A percentile compares a stretch with the other conserved stretches of the same genome.
Evolutionary conservation across 2,329 filamentous ascomycete genomes (phyloP).

Genomic region (Neofusicoccum parvum): DNA sequence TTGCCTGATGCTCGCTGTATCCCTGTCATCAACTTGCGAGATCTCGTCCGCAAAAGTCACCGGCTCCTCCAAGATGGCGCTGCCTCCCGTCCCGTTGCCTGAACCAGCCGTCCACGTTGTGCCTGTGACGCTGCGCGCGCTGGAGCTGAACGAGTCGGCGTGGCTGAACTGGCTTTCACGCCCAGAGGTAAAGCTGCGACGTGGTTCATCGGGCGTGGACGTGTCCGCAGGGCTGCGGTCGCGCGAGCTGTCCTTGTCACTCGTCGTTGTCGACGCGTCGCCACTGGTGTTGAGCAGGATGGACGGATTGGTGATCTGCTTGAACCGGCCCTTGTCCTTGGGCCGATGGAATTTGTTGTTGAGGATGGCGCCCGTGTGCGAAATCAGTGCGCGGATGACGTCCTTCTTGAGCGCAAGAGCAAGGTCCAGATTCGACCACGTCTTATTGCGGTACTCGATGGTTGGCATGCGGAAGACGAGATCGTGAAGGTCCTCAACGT

Average conservation of each 20-base stretch:
- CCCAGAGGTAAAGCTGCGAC: slow-evolving; percentile 20
- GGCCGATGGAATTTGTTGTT: slow-evolving; percentile 96
- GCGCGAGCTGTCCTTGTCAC: slow-evolving; percentile 28
- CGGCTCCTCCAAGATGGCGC: background rate
- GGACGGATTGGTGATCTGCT: slow-evolving; percentile 80
- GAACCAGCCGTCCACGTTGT: background rate
- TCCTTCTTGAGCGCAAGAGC: slow-evolving; percentile 92
- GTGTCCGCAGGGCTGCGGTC: slow-evolving; percentile 33
- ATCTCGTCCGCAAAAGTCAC: slow-evolving; percentile 37
- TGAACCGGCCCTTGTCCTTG: slow-evolving; percentile 75
- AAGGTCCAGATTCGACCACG: slow-evolving; percentile 96
- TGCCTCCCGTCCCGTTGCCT: background rate
- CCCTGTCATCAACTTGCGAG: slow-evolving; percentile 11
- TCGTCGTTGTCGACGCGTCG: background rate
- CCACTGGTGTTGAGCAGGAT: slow-evolving; percentile 56
- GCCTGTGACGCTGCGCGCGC: slow-evolving; percentile 13
- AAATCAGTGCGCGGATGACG: slow-evolving; percentile 89
- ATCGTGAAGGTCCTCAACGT: slow-evolving; percentile 94
- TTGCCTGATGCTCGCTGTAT: slow-evolving; percentile 32
- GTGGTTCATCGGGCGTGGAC: slow-evolving; percentile 2
- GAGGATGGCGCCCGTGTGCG: slow-evolving; percentile 92
- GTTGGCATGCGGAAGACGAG: slow-evolving; percentile 95
- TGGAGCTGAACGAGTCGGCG: slow-evolving; percentile 10
- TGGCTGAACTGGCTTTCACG: slow-evolving; percentile 16
- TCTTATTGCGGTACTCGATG: slow-evolving; percentile 97